phyloP scores from a whole-genome alignment of 139 green algal species.

The Tetraselmis striata region DNA sequence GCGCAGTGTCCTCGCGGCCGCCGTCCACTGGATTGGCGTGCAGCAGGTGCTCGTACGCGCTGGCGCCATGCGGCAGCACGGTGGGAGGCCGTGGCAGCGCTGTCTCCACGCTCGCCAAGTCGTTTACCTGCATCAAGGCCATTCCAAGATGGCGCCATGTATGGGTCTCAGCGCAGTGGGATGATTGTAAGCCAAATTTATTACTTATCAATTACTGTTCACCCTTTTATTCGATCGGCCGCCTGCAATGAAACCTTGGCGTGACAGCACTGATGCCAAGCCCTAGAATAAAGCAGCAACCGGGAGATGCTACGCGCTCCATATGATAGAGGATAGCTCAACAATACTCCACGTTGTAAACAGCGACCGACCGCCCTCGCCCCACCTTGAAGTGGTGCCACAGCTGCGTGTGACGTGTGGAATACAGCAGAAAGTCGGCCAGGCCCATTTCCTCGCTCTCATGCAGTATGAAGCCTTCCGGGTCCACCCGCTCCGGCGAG shows the following conservation, averaged over 20 bases:
- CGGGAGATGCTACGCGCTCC: no score
- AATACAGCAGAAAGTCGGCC: background rate
- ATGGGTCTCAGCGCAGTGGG: no score
- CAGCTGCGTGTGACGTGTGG: background rate
- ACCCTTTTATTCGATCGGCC: no score
- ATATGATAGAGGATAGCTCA: no score
- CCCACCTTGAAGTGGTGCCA: conserved; percentile 47
- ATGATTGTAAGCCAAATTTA: no score
- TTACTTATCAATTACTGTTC: no score
- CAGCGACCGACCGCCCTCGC: no score
- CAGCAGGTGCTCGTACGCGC: background rate
- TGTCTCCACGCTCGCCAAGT: background rate
- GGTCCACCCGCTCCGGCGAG: background rate
- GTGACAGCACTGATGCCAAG: no score
- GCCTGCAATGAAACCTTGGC: no score
- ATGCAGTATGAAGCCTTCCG: background rate
- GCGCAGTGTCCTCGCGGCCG: background rate
- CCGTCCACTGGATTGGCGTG: background rate
- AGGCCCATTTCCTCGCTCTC: background rate
- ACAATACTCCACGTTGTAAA: no score
- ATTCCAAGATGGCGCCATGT: no score
- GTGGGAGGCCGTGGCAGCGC: background rate
- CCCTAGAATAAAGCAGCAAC: no score
- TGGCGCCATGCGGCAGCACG: background rate
- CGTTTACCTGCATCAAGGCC: background rate